Conservation (phyloP, 1,284 basidiomycete genomes). For the Rhodotorula sp. region DNA sequence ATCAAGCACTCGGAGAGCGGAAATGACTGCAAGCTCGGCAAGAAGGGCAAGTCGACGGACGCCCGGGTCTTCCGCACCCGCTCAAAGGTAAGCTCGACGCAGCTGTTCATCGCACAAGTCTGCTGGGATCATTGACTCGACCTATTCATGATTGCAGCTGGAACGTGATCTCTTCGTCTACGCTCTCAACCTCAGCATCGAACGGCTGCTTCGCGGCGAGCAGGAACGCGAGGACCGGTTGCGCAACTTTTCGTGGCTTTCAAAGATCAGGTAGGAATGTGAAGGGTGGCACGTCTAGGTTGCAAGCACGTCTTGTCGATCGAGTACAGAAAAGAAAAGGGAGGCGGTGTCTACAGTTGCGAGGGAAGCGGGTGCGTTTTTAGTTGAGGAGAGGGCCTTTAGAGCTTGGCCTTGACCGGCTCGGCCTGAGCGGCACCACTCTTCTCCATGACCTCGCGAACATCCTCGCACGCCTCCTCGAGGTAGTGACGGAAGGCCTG, state of each 20-base stretch:
- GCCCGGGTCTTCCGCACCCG: slow-evolving; percentile 35
- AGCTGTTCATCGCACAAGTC: background rate
- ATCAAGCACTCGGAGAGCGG: slow-evolving; percentile 25
- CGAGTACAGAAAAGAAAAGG: background rate
- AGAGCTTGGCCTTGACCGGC: slow-evolving; percentile 42
- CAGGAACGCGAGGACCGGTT: slow-evolving; percentile 34
- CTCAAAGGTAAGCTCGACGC: slow-evolving; percentile 33
- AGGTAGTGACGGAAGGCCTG: slow-evolving; percentile 48
- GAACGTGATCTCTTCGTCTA: slow-evolving; percentile 40
- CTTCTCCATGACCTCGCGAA: slow-evolving; percentile 45
- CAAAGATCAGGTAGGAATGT: slow-evolving; percentile 2
- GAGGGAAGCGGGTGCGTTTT: background rate
- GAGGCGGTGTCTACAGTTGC: background rate
- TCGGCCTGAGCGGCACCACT: slow-evolving; percentile 30
- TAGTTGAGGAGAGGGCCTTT: background rate
- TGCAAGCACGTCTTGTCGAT: background rate
- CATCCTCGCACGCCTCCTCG: slow-evolving; percentile 48
- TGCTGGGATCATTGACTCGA: background rate
- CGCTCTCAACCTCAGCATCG: slow-evolving; percentile 39
- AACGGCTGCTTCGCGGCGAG: slow-evolving; percentile 29
- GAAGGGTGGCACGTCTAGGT: background rate
- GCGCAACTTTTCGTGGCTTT: slow-evolving; percentile 36
- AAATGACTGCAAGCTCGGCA: slow-evolving; percentile 20
- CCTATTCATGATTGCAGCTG: slow-evolving; percentile 7
- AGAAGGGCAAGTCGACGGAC: slow-evolving; percentile 16